phyloP scores from a whole-genome alignment of 805 yeast genomes.

The Torulaspora maleeae region DNA sequence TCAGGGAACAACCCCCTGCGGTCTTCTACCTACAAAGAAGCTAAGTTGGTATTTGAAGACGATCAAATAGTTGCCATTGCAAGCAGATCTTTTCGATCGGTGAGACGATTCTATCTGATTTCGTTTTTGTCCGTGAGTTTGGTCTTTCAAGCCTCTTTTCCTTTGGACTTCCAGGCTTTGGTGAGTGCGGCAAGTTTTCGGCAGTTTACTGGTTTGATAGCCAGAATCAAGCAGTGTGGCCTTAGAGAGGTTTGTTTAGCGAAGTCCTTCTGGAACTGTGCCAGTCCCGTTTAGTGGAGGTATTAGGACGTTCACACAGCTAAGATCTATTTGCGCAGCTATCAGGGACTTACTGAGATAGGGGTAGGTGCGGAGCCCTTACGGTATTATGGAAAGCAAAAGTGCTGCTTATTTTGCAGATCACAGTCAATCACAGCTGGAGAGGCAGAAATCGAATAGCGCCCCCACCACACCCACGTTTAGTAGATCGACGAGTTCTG shows the following conservation, averaged over 20 bases:
- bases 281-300: not conserved
- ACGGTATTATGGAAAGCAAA: conserved; percentile 25
- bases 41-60: not conserved
- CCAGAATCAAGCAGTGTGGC: too few species aligned
- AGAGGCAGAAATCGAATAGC: conserved; percentile 7
- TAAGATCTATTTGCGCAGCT: not conserved
- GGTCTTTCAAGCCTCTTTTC: not conserved
- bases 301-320: not conserved
- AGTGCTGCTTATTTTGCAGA: conserved; percentile 30
- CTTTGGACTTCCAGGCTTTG: not conserved
- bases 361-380: not conserved
- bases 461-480: conserved; percentile 2
- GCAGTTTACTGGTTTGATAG: not conserved
- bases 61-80: not conserved
- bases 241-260: too few species aligned
- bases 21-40: not conserved
- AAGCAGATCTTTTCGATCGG: not conserved
- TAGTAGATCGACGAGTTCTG: conserved; percentile 2
- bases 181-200: too few species aligned
- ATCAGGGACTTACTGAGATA: not conserved
- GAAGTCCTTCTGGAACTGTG: not conserved
- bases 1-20: conserved; percentile 6
- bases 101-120: not conserved
- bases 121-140: not conserved
- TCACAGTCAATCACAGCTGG: conserved; percentile 6